Base-by-base conservation (phyloP, 2,329 filamentous ascomycete species). In the Davidsoniella neocaledoniae region DNA sequence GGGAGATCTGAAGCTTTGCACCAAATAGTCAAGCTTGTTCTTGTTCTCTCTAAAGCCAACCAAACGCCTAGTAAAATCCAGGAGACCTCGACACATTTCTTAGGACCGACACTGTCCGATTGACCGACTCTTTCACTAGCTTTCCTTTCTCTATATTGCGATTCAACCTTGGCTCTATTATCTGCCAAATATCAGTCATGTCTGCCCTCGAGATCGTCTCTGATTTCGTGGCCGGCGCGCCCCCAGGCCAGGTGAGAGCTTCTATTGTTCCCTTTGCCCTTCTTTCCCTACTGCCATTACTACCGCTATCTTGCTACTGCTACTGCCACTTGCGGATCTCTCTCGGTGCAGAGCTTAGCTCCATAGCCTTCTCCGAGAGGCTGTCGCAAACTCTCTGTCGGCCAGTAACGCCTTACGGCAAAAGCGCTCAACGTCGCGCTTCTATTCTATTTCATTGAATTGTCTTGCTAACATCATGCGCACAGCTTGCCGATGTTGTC, bases 401-500 rank as follows among this genome's bases (percentile, higher is more conserved):
- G 9, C 8, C 29, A 33, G 29, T 23, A 23, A 23, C 29, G 29
- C 39, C n/a, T 21, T n/a, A 41, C 39, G 14, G 10, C 17, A 16
- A 38, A 43, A 43, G n/a, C 47, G 47, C 40, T 10, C 29, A n/a
- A 23, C 7, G 38, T 38, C 16, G 25, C 19, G 21, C 14, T 14
- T 10, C 21, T 46, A 9, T 14, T 6, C 17, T 14, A 17, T n/a
- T 36, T 9, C 10, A 38, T 5, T 37, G 12, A 36, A 47, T 16
- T 14, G 16, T 38, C 9, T 23, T 42, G 25, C 51, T 53, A 43
- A 53, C 51, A 33, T 37, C 12, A 46, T 43, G 25, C 40, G 26
- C 43, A 50, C 46, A 53, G 51, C 51, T 53, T 37, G 47, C 51
- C 43, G 51, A 53, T 43, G 51, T 53, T 50, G 47, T 53, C 33